phyloP scores from a whole-genome alignment of 139 green algal species.

The Picochlorum sp. region DNA sequence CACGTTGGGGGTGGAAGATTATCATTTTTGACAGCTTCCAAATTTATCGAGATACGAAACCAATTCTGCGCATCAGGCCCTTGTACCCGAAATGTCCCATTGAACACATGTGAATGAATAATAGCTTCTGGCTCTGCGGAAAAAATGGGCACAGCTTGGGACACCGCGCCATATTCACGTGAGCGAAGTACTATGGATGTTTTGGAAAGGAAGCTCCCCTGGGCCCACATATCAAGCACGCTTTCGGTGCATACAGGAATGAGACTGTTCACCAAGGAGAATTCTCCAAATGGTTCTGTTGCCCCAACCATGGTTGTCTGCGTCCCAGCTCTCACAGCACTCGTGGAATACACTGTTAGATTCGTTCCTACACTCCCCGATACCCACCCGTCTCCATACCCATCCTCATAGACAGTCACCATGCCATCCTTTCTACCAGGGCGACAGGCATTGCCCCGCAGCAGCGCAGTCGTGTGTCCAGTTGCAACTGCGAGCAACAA shows the following conservation, averaged over 20 bases:
- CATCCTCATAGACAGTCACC: not conserved
- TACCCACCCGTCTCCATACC: not conserved
- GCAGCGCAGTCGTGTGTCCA: no score
- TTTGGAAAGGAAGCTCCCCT: not conserved
- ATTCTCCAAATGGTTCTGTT: not conserved
- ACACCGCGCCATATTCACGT: not conserved
- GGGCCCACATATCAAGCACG: not conserved
- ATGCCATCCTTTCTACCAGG: no score
- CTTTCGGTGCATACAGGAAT: not conserved
- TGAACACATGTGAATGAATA: not conserved
- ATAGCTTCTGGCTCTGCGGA: not conserved
- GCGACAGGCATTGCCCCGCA: no score
- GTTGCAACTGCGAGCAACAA: no score
- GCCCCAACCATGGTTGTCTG: not conserved
- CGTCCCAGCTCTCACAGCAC: not conserved
- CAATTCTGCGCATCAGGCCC: not conserved
- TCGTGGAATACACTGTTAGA: not conserved
- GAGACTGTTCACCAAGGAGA: not conserved
- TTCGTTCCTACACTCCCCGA: not conserved
- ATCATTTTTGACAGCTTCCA: not conserved
- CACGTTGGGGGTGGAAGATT: not conserved
- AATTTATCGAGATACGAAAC: not conserved
- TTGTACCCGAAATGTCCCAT: conserved; percentile 1
- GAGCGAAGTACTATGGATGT: not conserved
- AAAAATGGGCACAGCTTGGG: not conserved